A percentile compares a stretch with the other conserved stretches of the same genome.
Conservation (phyloP, 75 land plant genomes). For the Cryptomeria japonica region DNA sequence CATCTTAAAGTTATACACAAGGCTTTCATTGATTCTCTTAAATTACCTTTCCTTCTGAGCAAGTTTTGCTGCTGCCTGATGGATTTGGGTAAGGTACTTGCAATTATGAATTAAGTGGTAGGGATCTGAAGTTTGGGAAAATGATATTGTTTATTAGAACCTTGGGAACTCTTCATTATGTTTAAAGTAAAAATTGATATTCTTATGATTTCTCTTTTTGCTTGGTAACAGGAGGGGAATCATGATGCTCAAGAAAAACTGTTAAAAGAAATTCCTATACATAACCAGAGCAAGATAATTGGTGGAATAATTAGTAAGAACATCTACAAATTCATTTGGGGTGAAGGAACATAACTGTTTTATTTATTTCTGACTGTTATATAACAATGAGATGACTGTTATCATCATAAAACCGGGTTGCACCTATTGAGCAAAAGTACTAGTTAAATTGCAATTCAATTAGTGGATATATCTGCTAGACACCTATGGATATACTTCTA, state of each 20-base stretch:
- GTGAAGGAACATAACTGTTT: neutral
- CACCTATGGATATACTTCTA: neutral
- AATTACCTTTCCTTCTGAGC: neutral
- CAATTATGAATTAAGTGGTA: neutral
- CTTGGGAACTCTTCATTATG: neutral
- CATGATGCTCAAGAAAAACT: constrained; percentile 23
- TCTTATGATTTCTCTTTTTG: neutral
- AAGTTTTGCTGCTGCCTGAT: neutral
- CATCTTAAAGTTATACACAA: neutral
- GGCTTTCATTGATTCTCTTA: neutral
- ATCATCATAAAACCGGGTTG: neutral
- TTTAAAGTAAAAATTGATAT: neutral
- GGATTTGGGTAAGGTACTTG: neutral
- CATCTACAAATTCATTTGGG: constrained; percentile 36
- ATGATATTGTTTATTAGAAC: neutral
- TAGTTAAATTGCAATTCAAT: neutral
- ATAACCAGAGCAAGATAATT: constrained; percentile 23
- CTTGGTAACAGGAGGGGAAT: constrained; percentile 24
- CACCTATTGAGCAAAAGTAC: neutral
- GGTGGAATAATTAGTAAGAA: constrained; percentile 22
- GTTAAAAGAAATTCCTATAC: constrained; percentile 27
- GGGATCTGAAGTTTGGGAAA: neutral
- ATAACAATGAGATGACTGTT: neutral
- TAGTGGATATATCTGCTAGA: neutral
- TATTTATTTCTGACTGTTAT: constrained; percentile 1